phyloP scores from a whole-genome alignment of 768 basidiomycete species.

The Clathrus columnatus region DNA sequence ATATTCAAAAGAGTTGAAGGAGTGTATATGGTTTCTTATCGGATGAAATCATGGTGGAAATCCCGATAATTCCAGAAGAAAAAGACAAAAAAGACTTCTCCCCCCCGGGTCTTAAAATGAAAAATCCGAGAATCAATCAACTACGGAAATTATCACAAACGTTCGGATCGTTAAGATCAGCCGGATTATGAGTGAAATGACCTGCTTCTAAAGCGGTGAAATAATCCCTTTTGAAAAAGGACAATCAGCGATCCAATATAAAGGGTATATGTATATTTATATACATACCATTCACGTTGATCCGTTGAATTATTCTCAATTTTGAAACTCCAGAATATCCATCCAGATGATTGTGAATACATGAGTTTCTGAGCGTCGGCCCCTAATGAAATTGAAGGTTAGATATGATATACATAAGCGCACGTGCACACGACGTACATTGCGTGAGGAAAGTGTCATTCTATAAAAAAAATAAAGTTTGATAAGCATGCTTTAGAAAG shows the following conservation, averaged over 20 bases:
- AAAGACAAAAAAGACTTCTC: too few relatives aligned
- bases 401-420: neutral
- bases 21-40: too few relatives aligned
- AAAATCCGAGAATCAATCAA: too few relatives aligned
- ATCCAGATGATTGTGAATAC: slow-evolving; percentile 52
- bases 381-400: slow-evolving; percentile 34
- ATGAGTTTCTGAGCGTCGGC: slow-evolving; percentile 68
- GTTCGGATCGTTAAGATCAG: slow-evolving; percentile 41
- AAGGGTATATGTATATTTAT: neutral
- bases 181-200: slow-evolving; percentile 57
- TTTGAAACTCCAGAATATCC: slow-evolving; percentile 75
- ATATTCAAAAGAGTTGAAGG: too few relatives aligned
- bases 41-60: too few relatives aligned
- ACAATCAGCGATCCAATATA: neutral
- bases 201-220: slow-evolving; percentile 48
- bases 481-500: neutral
- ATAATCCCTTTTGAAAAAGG: slow-evolving; percentile 56
- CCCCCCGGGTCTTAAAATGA: too few relatives aligned
- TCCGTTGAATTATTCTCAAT: slow-evolving; percentile 44
- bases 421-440: neutral
- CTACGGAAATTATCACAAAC: slow-evolving; percentile 40
- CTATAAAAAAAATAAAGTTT: neutral
- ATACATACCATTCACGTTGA: slow-evolving; percentile 58
- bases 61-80: too few relatives aligned
- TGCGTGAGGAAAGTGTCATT: slow-evolving; percentile 6